Percentiles rank a stretch among this genome's conserved stretches.
phyloP scores from a whole-genome alignment of 2,329 filamentous ascomycete genomes.

The Neofusicoccum parvum region DNA sequence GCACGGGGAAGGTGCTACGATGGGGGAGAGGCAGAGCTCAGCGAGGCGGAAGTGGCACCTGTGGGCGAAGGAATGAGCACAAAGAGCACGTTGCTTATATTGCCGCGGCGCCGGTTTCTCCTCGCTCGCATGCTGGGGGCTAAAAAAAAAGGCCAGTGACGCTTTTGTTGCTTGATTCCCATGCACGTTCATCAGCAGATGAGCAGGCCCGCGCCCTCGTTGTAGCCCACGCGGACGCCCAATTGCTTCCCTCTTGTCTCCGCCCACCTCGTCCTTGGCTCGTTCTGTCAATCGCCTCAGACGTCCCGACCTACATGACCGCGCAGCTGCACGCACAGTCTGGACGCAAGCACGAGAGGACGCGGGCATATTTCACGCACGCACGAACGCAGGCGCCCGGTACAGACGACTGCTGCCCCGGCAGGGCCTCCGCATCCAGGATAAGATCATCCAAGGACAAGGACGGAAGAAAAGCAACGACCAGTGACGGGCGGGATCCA shows the following conservation, averaged over 20 bases:
- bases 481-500: not conserved
- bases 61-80: not conserved
- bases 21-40: not conserved
- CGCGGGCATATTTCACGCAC: conserved; percentile 4
- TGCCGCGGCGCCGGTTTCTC: conserved; percentile 11
- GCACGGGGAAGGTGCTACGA: not conserved
- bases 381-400: not conserved
- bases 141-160: not conserved
- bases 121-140: not conserved
- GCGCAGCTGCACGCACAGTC: not conserved
- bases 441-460: not conserved
- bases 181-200: too few species aligned
- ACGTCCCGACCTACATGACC: conserved; percentile 11
- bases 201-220: too few species aligned
- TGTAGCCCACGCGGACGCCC: not conserved
- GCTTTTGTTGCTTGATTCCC: too few species aligned
- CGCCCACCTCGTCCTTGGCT: not conserved
- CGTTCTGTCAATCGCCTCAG: not conserved
- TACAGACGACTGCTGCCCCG: not conserved
- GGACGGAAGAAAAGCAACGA: not conserved
- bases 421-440: too few species aligned
- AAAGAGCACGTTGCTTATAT: conserved; percentile 17
- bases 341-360: conserved; percentile 10
- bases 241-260: not conserved
- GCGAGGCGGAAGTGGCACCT: not conserved